A percentile compares a stretch with the other conserved stretches of the same genome.
These are phyloP conservation scores for Candida ficus DNA, from an alignment of 805 yeast species.

Conservation along the genomic window DNA sequence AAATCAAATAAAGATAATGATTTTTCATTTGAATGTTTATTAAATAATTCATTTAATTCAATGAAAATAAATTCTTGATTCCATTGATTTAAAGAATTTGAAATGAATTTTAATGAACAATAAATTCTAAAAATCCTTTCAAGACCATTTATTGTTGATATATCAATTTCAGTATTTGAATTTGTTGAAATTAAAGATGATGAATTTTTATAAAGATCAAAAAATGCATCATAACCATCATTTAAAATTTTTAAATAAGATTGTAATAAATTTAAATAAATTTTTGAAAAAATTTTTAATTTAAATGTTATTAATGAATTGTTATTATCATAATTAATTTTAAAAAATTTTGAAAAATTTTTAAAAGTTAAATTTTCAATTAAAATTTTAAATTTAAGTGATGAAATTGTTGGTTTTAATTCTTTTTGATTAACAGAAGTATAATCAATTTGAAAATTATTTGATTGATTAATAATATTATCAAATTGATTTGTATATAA, in stretches of 20 bases:
- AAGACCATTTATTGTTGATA: conserved; percentile 22
- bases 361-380: conserved; percentile 39
- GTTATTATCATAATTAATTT: conserved; percentile 26
- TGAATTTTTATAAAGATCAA: conserved; percentile 16
- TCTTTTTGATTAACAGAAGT: conserved; percentile 30
- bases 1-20: conserved; percentile 27
- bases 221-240: conserved; percentile 26
- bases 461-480: conserved; percentile 34
- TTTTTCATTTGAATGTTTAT: conserved; percentile 13
- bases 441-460: conserved; percentile 42
- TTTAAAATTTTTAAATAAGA: conserved; percentile 29
- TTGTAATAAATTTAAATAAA: conserved; percentile 38
- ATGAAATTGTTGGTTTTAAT: conserved; percentile 37
- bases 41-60: conserved; percentile 21
- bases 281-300: conserved; percentile 39
- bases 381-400: conserved; percentile 37
- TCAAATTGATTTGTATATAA: conserved; percentile 40
- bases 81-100: conserved; percentile 19
- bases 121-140: conserved; percentile 25
- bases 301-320: conserved; percentile 39
- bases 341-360: conserved; percentile 24
- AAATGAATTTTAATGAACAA: conserved; percentile 20
- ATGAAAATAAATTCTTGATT: conserved; percentile 24
- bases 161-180: conserved; percentile 14
- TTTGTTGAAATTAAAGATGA: conserved; percentile 9